These are phyloP conservation scores for Talaromyces proteolyticus DNA, from an alignment of 495 filamentous ascomycete genomes.

Conservation along the genomic window DNA sequence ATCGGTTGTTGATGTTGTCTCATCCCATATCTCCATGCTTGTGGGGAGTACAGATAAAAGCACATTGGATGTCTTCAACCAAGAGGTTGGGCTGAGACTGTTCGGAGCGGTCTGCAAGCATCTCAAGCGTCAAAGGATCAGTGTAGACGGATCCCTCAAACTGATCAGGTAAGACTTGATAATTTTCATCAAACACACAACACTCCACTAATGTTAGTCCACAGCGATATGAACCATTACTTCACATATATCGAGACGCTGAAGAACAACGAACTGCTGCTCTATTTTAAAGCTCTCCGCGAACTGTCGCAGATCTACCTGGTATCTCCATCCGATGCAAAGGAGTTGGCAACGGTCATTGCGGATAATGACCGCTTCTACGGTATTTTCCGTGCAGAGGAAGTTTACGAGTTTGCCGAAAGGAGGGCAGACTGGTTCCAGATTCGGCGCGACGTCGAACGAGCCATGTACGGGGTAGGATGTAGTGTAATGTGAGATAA, in stretches of 20 bases:
- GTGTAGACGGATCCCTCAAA: slow-evolving; percentile 82
- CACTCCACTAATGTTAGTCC: too few relatives aligned
- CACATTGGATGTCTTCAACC: slow-evolving; percentile 97
- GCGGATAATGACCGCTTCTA: slow-evolving; percentile 85
- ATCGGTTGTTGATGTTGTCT: slow-evolving; percentile 77
- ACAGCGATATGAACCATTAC: slow-evolving; percentile 90
- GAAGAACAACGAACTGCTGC: slow-evolving; percentile 72
- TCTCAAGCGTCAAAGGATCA: slow-evolving; percentile 90
- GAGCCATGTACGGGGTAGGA: slow-evolving; percentile 95
- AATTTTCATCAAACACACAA: too few relatives aligned
- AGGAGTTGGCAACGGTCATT: slow-evolving; percentile 92
- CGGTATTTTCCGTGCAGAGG: slow-evolving; percentile 89
- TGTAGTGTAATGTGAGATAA: slow-evolving; percentile 71
- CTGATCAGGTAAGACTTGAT: slow-evolving; percentile 64
- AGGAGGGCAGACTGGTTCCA: slow-evolving; percentile 90
- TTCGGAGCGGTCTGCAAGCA: slow-evolving; percentile 93
- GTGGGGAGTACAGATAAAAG: slow-evolving; percentile 92
- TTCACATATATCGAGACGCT: slow-evolving; percentile 76
- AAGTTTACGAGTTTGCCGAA: slow-evolving; percentile 97
- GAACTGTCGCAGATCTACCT: slow-evolving; percentile 95
- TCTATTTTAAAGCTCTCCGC: slow-evolving; percentile 87
- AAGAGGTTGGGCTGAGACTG: slow-evolving; percentile 89
- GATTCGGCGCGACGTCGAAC: slow-evolving; percentile 82
- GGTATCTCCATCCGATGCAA: slow-evolving; percentile 80
- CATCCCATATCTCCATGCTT: slow-evolving; percentile 85